phyloP scores from a whole-genome alignment of 2,329 filamentous ascomycete species.

The Eutypella sp. region DNA sequence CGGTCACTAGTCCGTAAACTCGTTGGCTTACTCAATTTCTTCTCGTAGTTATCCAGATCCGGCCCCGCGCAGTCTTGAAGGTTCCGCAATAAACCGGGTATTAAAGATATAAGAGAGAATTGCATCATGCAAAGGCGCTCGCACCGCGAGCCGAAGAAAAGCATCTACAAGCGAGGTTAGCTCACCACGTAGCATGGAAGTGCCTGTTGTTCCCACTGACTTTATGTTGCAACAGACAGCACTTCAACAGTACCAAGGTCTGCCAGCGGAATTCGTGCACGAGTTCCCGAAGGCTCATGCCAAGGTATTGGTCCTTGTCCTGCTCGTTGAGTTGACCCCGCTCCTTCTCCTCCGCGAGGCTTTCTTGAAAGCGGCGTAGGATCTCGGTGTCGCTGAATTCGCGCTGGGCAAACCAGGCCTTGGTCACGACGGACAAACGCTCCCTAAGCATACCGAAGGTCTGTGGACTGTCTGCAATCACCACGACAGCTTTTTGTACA shows the following conservation, averaged over 20 bases:
- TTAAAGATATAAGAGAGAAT: slow-evolving; percentile 91
- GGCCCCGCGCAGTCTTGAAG: slow-evolving; percentile 95
- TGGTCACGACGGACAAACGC: slow-evolving; percentile 83
- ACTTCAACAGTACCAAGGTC: slow-evolving; percentile 90
- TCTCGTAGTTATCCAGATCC: slow-evolving; percentile 79
- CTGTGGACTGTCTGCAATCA: slow-evolving; percentile 86
- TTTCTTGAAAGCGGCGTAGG: slow-evolving; percentile 84
- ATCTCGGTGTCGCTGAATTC: slow-evolving; percentile 93
- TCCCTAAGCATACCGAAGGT: slow-evolving; percentile 88
- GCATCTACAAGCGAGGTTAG: slow-evolving; percentile 65
- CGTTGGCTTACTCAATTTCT: slow-evolving; percentile 69
- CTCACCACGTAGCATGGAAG: not conserved
- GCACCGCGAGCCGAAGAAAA: slow-evolving; percentile 96
- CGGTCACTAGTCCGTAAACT: slow-evolving; percentile 89
- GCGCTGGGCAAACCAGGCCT: slow-evolving; percentile 91
- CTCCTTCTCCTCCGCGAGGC: slow-evolving; percentile 63
- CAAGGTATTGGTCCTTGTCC: slow-evolving; percentile 81
- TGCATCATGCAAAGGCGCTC: slow-evolving; percentile 97
- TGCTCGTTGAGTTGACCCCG: slow-evolving; percentile 55
- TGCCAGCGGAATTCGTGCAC: slow-evolving; percentile 94
- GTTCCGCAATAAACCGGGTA: slow-evolving; percentile 84
- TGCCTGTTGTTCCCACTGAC: slow-evolving; percentile 38
- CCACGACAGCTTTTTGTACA: slow-evolving; percentile 96
- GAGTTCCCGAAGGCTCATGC: slow-evolving; percentile 82
- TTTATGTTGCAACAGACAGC: slow-evolving; percentile 89